Evolutionary conservation across 2,329 filamentous ascomycete species (phyloP), one percentile per base, ranked within the genome.

Genomic region (Chrysosporium keratinophilum): DNA sequence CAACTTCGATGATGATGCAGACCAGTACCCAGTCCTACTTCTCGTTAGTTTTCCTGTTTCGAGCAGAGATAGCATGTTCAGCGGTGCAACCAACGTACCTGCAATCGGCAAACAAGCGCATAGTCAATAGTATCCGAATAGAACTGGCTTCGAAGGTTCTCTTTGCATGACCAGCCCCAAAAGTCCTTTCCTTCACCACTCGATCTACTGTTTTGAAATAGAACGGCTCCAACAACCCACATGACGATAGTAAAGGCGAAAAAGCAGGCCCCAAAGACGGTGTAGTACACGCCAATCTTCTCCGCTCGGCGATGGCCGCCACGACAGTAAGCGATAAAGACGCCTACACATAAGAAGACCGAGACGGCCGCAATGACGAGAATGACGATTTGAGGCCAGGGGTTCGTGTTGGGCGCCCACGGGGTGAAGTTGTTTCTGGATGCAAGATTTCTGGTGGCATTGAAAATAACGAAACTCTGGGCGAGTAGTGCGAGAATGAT

Each of bases 131-230:
- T 83, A 54, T 90, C 76, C 57, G 81, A 67, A 69, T 91, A 97
- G 51, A 95, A 74, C 49, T 88, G 72, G 53, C 83, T 75, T 57
- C 91, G 83, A 60, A 84, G 82, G 69, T 96, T 97, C 64, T 95
- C 80, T 54, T 90, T 85, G 70, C 93, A 98, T n/a, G 88, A 82
- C 93, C 93, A 98, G 56, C 91, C 90, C 93, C 93, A 98, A 71
- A 98, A 81, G 70, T 98, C 93, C 70, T 95, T 82, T 65, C 86
- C 87, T 59, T 81, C 74, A 65, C 81, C 81, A 65, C 79, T 86
- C 63, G 82, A 79, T 67, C 84, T 86, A 54, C 82, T 82, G 63
- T 85, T 80, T 67, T 97, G 89, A 63, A 96, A 80, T 54, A 95
- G 73, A 55, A 84, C 88, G 39, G 90, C 90, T 33, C 88, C 89